These are phyloP conservation scores for Alternaria sp. DNA, from an alignment of 2,329 filamentous ascomycete species.

Conservation along the genomic window DNA sequence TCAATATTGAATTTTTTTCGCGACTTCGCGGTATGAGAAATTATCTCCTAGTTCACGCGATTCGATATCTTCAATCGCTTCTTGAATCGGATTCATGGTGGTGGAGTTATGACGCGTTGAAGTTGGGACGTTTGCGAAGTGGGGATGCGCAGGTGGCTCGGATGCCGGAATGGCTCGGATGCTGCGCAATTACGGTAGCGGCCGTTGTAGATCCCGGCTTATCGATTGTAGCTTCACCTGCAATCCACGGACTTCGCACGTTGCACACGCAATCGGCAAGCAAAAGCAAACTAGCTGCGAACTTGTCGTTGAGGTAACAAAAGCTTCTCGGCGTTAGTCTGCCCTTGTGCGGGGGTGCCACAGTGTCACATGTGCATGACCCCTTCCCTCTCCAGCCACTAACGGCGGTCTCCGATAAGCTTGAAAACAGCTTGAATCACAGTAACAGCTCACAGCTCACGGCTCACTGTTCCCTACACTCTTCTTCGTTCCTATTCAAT, in stretches of 20 bases:
- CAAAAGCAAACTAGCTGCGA: neutral
- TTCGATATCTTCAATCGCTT: no score
- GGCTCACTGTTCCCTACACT: slow-evolving; percentile 18
- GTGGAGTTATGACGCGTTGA: no score
- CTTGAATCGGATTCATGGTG: no score
- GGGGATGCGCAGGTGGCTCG: no score
- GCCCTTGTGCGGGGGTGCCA: slow-evolving; percentile 12
- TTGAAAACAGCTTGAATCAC: slow-evolving; percentile 29
- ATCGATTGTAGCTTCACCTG: slow-evolving; percentile 24
- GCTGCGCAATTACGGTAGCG: no score
- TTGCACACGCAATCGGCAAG: slow-evolving; percentile 4
- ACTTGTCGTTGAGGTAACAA: neutral
- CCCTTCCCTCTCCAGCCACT: slow-evolving; percentile 30
- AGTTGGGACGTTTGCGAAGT: no score
- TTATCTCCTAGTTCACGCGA: no score
- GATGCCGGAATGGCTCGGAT: no score
- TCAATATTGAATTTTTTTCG: no score
- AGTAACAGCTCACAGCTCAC: slow-evolving; percentile 29
- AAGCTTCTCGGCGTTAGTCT: slow-evolving; percentile 9
- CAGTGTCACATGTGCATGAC: slow-evolving; percentile 31
- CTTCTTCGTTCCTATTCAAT: slow-evolving; percentile 7
- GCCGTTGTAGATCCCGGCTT: slow-evolving; percentile 20
- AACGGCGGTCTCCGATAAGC: slow-evolving; percentile 41
- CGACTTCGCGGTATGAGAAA: no score
- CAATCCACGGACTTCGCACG: slow-evolving; percentile 6